Conservation (phyloP, 768 basidiomycete genomes). For the Phaeotremella skinneri region DNA sequence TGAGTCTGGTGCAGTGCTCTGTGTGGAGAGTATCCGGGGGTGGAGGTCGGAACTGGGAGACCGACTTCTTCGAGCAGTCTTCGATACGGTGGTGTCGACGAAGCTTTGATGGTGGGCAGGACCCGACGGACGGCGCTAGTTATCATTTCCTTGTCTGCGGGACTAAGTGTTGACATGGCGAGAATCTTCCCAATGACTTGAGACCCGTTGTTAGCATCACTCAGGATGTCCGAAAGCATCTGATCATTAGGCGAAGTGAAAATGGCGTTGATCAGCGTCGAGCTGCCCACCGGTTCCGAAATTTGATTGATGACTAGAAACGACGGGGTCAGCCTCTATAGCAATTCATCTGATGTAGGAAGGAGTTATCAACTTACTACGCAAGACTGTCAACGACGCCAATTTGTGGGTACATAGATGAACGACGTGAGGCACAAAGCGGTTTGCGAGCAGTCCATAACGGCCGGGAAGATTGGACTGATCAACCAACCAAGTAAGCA, state of each 20-base stretch:
- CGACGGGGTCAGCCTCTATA: not conserved
- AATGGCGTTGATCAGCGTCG: conserved; percentile 79
- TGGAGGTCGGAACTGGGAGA: conserved; percentile 60
- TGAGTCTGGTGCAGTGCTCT: not conserved
- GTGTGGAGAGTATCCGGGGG: not conserved
- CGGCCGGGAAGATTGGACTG: conserved; percentile 92
- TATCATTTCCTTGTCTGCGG: conserved; percentile 64
- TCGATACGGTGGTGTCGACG: conserved; percentile 90
- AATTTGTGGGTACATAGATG: conserved; percentile 98
- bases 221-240: conserved; percentile 86
- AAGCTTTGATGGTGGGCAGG: conserved; percentile 81
- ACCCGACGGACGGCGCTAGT: conserved; percentile 87
- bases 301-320: conserved; percentile 85
- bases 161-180: conserved; percentile 79
- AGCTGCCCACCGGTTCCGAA: conserved; percentile 82
- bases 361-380: conserved; percentile 55
- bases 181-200: conserved; percentile 76
- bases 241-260: conserved; percentile 88
- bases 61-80: conserved; percentile 93
- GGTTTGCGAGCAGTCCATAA: conserved; percentile 87
- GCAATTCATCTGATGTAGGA: not conserved
- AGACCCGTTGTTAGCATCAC: conserved; percentile 90
- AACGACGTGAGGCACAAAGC: conserved; percentile 92
- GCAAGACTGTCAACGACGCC: conserved; percentile 87
- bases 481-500: conserved; percentile 95